Evolutionary conservation across 768 basidiomycete species (phyloP).

Genomic region (Mycena chlorophos): DNA sequence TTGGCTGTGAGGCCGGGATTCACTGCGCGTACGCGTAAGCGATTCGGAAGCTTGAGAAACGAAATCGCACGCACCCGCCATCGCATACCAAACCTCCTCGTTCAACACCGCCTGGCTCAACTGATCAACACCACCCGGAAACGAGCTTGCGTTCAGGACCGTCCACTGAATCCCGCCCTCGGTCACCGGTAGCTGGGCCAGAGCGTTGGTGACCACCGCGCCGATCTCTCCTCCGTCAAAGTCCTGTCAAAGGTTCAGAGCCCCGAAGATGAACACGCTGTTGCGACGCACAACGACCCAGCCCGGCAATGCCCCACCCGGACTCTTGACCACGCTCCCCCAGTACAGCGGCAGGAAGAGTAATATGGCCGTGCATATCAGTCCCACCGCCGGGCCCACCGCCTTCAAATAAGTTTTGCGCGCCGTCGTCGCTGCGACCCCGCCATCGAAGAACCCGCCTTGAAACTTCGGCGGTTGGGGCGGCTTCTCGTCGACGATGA

Average conservation of each 20-base stretch:
- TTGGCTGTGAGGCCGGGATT: slow-evolving; percentile 41
- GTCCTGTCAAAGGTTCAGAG: slow-evolving; percentile 41
- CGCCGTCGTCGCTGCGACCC: no score
- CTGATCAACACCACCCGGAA: slow-evolving; percentile 45
- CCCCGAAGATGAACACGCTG: background rate
- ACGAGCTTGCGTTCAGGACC: slow-evolving; percentile 39
- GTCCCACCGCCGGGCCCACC: no score
- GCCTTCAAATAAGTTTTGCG: no score
- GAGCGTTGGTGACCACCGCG: slow-evolving; percentile 39
- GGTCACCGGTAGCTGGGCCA: slow-evolving; percentile 32
- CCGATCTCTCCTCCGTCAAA: slow-evolving; percentile 61
- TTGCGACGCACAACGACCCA: slow-evolving; percentile 52
- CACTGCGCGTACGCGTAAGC: slow-evolving; percentile 37
- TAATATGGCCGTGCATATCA: no score
- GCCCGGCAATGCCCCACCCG: slow-evolving; percentile 46
- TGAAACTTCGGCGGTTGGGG: no score
- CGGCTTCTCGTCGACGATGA: no score
- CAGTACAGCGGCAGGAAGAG: no score
- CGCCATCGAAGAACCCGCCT: no score
- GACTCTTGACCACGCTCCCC: no score
- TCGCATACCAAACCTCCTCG: slow-evolving; percentile 54
- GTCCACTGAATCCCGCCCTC: slow-evolving; percentile 47
- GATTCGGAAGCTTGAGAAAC: background rate
- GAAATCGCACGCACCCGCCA: slow-evolving; percentile 44
- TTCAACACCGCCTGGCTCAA: slow-evolving; percentile 46